phyloP scores from a whole-genome alignment of 192 early-diverging fungal genomes.

The Diversispora eburnea region DNA sequence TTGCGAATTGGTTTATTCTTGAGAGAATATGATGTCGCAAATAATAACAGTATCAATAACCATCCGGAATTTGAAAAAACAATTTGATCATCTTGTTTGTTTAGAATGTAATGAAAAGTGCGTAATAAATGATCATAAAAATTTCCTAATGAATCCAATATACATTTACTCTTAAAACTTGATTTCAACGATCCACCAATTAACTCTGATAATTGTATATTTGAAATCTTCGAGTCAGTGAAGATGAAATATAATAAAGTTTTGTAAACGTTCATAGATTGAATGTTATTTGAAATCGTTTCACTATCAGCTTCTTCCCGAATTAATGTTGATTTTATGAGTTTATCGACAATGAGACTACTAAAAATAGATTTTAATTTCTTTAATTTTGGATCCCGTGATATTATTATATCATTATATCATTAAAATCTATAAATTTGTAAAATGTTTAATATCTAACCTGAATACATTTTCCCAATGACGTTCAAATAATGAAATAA shows the following conservation, averaged over 20 bases:
- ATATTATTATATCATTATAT: too few relatives aligned
- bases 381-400: too few relatives aligned
- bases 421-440: too few relatives aligned
- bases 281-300: background rate
- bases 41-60: slow-evolving; percentile 6
- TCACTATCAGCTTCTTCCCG: background rate
- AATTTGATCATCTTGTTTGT: background rate
- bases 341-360: background rate
- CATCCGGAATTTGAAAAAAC: background rate
- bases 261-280: background rate
- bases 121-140: background rate
- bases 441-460: too few relatives aligned
- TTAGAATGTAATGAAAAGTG: background rate
- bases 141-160: background rate
- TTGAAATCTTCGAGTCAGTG: background rate
- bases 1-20: background rate
- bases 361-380: too few relatives aligned
- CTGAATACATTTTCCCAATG: too few relatives aligned
- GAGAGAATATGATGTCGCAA: background rate
- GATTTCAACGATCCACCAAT: background rate
- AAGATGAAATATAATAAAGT: background rate
- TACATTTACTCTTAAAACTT: background rate
- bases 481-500: too few relatives aligned
- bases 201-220: background rate
- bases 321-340: background rate